phyloP scores from a whole-genome alignment of 2,329 filamentous ascomycete species.

The Ilyonectria sp. region DNA sequence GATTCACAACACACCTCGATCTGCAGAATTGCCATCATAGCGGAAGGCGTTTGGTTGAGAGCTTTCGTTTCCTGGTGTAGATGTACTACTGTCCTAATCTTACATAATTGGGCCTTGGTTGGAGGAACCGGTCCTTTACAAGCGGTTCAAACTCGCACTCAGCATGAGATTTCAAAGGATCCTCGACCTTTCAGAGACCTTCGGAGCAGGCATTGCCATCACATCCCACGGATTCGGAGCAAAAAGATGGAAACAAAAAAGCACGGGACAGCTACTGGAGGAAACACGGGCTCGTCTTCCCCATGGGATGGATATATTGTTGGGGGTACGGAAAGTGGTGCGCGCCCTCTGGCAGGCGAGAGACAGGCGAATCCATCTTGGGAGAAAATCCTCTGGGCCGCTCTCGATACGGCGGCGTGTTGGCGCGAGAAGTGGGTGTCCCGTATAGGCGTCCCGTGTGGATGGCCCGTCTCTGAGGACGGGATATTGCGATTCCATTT shows the following conservation, averaged over 20 bases:
- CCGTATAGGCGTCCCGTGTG: conserved; percentile 34
- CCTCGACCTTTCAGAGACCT: conserved; percentile 37
- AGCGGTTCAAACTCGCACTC: conserved; percentile 41
- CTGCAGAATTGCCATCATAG: conserved; percentile 63
- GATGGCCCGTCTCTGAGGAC: conserved; percentile 40
- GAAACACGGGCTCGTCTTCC: conserved; percentile 44
- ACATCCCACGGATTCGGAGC: conserved; percentile 53
- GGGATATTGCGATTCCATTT: conserved; percentile 50
- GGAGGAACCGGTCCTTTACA: conserved; percentile 42
- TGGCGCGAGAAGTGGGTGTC: conserved; percentile 29
- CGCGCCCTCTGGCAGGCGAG: conserved; percentile 34
- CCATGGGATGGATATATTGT: conserved; percentile 32
- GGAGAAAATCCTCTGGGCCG: conserved; percentile 29
- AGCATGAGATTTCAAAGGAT: conserved; percentile 42
- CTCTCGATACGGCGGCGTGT: conserved; percentile 30
- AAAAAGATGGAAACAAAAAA: conserved; percentile 48
- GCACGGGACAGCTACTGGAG: conserved; percentile 41
- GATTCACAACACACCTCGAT: conserved; percentile 53
- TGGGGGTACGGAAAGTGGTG: conserved; percentile 35
- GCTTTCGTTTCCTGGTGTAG: conserved; percentile 64
- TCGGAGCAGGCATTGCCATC: conserved; percentile 49
- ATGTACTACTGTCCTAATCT: conserved; percentile 68
- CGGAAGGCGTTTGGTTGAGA: conserved; percentile 70
- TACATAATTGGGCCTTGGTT: conserved; percentile 58
- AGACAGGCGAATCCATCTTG: conserved; percentile 26